Percentiles rank a stretch among this genome's conserved stretches.
Conservation (phyloP, 371 early-diverging fungal species). For the Mortierella polycephala region DNA sequence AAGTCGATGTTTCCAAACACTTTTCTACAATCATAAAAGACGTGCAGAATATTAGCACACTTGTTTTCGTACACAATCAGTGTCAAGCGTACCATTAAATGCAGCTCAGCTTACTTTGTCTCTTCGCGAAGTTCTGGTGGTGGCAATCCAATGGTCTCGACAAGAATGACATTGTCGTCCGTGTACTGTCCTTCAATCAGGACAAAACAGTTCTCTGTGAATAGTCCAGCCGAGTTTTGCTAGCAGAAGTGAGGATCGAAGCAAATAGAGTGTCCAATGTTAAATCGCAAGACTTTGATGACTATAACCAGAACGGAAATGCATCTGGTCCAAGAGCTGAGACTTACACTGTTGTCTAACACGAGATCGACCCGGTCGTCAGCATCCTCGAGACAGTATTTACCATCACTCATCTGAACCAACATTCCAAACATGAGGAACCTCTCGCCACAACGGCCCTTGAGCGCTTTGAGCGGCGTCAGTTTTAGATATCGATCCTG, state of each 20-base stretch:
- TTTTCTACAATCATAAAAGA: slow-evolving; percentile 22
- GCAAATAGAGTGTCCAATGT: background rate
- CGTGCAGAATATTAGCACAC: too few species aligned
- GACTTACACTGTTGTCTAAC: slow-evolving; percentile 55
- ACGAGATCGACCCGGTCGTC: slow-evolving; percentile 76
- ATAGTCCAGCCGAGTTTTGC: slow-evolving; percentile 74
- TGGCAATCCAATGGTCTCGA: slow-evolving; percentile 78
- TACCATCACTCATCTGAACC: slow-evolving; percentile 84
- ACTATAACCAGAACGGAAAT: background rate
- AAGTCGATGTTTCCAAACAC: slow-evolving; percentile 69
- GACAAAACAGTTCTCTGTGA: slow-evolving; percentile 86
- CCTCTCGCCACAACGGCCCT: slow-evolving; percentile 76
- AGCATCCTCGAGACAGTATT: slow-evolving; percentile 85
- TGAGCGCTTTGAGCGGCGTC: slow-evolving; percentile 84
- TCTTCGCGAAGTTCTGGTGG: slow-evolving; percentile 75
- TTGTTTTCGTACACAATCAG: background rate
- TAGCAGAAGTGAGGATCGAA: slow-evolving; percentile 18
- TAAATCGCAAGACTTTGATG: background rate
- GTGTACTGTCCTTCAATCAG: slow-evolving; percentile 83
- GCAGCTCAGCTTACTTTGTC: slow-evolving; percentile 59
- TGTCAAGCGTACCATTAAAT: background rate
- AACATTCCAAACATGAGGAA: slow-evolving; percentile 92
- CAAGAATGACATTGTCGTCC: slow-evolving; percentile 75
- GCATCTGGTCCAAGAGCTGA: background rate
- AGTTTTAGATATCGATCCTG: slow-evolving; percentile 67